phyloP scores from a whole-genome alignment of 1,284 basidiomycete species.

The Papiliotrema nemorosa region DNA sequence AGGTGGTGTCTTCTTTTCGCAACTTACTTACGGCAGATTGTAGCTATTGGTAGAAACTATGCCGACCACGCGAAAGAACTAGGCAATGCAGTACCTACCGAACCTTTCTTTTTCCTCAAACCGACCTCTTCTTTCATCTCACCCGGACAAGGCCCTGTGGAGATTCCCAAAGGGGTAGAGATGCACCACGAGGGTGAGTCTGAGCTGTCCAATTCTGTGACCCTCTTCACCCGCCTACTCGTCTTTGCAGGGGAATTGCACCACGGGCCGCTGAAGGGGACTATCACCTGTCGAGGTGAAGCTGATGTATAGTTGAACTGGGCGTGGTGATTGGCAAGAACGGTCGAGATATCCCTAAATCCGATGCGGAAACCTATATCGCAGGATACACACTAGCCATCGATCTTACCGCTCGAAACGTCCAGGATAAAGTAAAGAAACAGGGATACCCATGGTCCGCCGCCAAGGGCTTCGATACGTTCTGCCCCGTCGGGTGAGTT shows the following conservation, averaged over 20 bases:
- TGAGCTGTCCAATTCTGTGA: too few relatives aligned
- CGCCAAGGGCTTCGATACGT: slow-evolving; percentile 86
- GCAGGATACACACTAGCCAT: slow-evolving; percentile 91
- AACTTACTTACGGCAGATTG: slow-evolving; percentile 60
- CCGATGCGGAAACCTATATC: slow-evolving; percentile 70
- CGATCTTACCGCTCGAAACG: slow-evolving; percentile 92
- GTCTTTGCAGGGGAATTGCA: not conserved
- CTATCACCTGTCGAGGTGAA: not conserved
- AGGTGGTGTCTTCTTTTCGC: too few relatives aligned
- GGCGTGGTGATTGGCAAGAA: slow-evolving; percentile 88
- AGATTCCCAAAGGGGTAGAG: slow-evolving; percentile 78
- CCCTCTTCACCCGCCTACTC: not conserved
- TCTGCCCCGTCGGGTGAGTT: slow-evolving; percentile 65
- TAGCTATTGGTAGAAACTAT: slow-evolving; percentile 71
- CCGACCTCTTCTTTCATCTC: slow-evolving; percentile 84
- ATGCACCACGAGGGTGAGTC: slow-evolving; percentile 84
- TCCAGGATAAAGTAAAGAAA: slow-evolving; percentile 90
- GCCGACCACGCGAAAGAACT: slow-evolving; percentile 86
- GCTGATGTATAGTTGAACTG: slow-evolving; percentile 70
- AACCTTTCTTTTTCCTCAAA: slow-evolving; percentile 98
- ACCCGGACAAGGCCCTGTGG: slow-evolving; percentile 64
- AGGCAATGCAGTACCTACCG: slow-evolving; percentile 81
- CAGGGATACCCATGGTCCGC: slow-evolving; percentile 92
- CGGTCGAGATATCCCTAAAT: slow-evolving; percentile 73
- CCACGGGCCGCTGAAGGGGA: not conserved